phyloP scores from a whole-genome alignment of 2,329 filamentous ascomycete genomes.

The Emmonsia crescens region DNA sequence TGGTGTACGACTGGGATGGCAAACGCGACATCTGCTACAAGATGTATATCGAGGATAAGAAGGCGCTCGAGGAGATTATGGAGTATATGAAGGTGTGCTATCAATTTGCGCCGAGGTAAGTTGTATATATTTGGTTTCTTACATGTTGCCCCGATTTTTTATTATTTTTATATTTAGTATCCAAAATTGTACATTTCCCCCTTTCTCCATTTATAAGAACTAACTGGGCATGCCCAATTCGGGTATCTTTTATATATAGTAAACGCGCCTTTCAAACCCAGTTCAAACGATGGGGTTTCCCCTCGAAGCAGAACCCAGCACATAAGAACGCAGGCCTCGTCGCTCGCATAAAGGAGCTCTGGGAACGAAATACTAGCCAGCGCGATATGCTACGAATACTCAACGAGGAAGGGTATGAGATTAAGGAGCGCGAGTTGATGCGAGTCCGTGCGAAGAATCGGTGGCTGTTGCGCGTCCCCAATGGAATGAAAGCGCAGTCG shows the following conservation, averaged over 20 bases:
- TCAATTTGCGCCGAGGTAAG: conserved; percentile 61
- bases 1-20: conserved; percentile 56
- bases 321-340: conserved; percentile 59
- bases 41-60: conserved; percentile 67
- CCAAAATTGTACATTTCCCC: background rate
- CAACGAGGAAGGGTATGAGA: conserved; percentile 60
- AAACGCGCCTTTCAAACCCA: conserved; percentile 67
- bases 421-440: conserved; percentile 61
- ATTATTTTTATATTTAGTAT: background rate
- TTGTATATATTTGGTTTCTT: conserved; percentile 3
- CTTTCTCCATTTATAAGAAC: background rate
- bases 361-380: conserved; percentile 63
- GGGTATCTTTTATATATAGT: conserved; percentile 34
- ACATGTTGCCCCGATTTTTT: background rate
- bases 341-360: conserved; percentile 61
- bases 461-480: conserved; percentile 53
- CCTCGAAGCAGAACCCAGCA: conserved; percentile 59
- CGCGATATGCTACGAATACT: conserved; percentile 62
- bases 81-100: conserved; percentile 54
- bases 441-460: conserved; percentile 58
- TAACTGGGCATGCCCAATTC: background rate
- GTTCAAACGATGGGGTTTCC: conserved; percentile 70
- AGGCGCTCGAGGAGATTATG: conserved; percentile 63
- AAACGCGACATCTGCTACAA: conserved; percentile 55
- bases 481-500: conserved; percentile 42